Conservation (phyloP, 371 early-diverging fungal genomes). For the Fennellomyces sp. region DNA sequence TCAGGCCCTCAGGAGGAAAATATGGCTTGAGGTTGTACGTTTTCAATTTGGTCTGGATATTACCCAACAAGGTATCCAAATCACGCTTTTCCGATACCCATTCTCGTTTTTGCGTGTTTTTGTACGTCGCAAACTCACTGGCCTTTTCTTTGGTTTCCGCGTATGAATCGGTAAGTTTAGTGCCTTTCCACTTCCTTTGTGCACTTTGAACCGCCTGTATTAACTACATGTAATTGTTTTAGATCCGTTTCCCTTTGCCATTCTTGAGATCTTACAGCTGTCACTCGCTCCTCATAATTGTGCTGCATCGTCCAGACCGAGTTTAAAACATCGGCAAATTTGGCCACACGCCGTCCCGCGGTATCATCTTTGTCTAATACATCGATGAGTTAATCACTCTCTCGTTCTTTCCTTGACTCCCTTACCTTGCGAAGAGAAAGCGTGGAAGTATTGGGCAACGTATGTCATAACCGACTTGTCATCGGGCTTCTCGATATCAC, state of each 20-base stretch:
- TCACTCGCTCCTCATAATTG: slow-evolving; percentile 86
- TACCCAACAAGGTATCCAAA: slow-evolving; percentile 85
- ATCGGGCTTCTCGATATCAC: slow-evolving; percentile 94
- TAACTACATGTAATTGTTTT: background rate
- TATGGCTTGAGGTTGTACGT: slow-evolving; percentile 91
- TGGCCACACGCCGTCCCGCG: slow-evolving; percentile 90
- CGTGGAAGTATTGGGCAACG: slow-evolving; percentile 98
- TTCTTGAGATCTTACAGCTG: slow-evolving; percentile 42
- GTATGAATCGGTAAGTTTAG: slow-evolving; percentile 70
- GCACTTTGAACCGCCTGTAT: slow-evolving; percentile 63
- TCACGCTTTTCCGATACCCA: slow-evolving; percentile 93
- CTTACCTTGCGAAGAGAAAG: slow-evolving; percentile 83
- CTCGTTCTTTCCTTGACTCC: background rate
- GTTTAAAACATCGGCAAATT: slow-evolving; percentile 87
- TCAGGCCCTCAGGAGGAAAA: slow-evolving; percentile 77
- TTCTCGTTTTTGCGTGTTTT: slow-evolving; percentile 76
- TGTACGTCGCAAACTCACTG: slow-evolving; percentile 79
- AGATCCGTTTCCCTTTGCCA: too few relatives aligned
- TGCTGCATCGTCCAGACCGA: slow-evolving; percentile 89
- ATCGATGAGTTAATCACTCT: too few relatives aligned
- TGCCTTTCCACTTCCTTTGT: slow-evolving; percentile 68
- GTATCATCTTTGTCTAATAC: slow-evolving; percentile 77
- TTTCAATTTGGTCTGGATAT: slow-evolving; percentile 93
- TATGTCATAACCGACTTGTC: slow-evolving; percentile 98
- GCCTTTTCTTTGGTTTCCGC: slow-evolving; percentile 77